These are phyloP conservation scores for Trifolium pratense DNA, from an alignment of 306 rosid species.

Conservation along the genomic window DNA sequence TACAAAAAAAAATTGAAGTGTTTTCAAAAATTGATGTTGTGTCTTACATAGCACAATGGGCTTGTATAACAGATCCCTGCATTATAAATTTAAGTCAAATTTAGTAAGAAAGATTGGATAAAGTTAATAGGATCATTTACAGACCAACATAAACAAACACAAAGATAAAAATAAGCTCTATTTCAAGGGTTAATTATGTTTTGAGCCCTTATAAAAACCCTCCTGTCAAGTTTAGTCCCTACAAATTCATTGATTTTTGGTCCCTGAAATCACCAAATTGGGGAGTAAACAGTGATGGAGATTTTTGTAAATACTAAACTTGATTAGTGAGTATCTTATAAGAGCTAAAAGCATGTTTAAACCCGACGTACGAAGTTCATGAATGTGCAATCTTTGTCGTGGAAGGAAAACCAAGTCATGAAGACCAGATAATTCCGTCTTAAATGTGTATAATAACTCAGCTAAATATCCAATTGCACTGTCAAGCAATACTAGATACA, in stretches of 20 bases:
- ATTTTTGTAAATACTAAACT: background rate
- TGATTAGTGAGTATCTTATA: background rate
- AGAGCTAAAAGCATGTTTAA: background rate
- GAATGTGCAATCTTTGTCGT: background rate
- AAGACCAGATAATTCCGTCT: constrained; percentile 6
- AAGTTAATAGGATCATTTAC: background rate
- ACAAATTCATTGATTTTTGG: background rate
- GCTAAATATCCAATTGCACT: constrained; percentile 11
- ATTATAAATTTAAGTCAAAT: constrained; percentile 38
- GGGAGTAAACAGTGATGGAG: background rate
- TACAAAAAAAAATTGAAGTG: background rate
- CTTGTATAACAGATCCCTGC: constrained; percentile 88
- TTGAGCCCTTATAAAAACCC: background rate
- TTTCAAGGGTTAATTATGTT: background rate
- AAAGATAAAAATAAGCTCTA: background rate
- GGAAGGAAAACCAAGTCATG: constrained; percentile 17
- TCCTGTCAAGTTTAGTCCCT: background rate
- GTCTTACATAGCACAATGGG: constrained; percentile 82
- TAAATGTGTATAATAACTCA: background rate
- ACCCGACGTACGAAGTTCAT: constrained; percentile 1
- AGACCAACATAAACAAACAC: constrained; percentile 28
- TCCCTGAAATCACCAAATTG: background rate
- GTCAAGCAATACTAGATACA: constrained; percentile 24
- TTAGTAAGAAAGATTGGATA: constrained; percentile 23
- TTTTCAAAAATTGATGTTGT: constrained; percentile 21